Conservation (phyloP, 106 monocot genomes). For the Dendrobium officinale region DNA sequence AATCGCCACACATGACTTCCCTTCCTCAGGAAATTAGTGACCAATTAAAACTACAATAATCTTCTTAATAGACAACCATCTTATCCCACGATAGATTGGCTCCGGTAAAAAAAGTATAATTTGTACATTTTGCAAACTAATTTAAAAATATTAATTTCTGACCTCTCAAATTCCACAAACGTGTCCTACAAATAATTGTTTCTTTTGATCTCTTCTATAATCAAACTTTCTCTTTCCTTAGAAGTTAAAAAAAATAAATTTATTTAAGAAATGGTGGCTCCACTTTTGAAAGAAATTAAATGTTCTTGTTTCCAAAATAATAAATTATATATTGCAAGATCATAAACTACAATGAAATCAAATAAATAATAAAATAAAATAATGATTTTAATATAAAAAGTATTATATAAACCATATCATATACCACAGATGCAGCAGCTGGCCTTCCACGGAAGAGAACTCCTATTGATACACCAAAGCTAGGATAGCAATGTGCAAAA, state of each 20-base stretch:
- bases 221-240: not conserved
- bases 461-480: constrained; percentile 95
- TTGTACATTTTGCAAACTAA: too few relatives aligned
- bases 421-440: constrained; percentile 91
- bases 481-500: constrained; percentile 97
- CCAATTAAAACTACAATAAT: too few relatives aligned
- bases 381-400: not conserved
- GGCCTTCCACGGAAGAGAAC: constrained; percentile 93
- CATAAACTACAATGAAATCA: too few relatives aligned
- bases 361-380: too few relatives aligned
- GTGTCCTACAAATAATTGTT: not conserved
- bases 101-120: too few relatives aligned
- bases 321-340: too few relatives aligned
- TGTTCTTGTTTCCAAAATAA: not conserved
- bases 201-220: not conserved
- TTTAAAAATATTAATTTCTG: not conserved
- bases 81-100: not conserved
- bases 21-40: too few relatives aligned
- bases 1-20: too few relatives aligned
- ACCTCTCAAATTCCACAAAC: not conserved
- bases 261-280: not conserved
- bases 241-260: not conserved
- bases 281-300: not conserved
- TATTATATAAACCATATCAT: not conserved
- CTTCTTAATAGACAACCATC: too few relatives aligned